These are phyloP conservation scores for Desmodesmus armatus DNA, from an alignment of 139 green algal species.

Conservation along the genomic window DNA sequence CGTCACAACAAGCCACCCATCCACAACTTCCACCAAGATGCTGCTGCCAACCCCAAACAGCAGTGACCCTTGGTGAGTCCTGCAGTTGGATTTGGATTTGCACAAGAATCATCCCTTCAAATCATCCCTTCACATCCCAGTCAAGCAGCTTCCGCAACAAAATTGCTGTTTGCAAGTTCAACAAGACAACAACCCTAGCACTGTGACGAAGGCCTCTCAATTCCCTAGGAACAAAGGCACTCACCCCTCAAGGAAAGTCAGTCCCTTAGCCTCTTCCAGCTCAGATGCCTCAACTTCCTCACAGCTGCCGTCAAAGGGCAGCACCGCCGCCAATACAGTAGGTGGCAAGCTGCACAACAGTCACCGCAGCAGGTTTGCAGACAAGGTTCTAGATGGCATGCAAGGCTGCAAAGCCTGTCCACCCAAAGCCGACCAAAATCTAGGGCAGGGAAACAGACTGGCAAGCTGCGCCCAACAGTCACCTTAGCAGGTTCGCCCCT, in stretches of 20 bases:
- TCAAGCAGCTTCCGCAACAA: background rate
- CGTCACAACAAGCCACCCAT: background rate
- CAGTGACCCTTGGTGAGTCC: background rate
- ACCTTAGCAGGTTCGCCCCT: no score
- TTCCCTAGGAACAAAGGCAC: background rate
- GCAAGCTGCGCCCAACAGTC: no score
- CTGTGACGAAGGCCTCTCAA: background rate
- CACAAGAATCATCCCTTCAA: background rate
- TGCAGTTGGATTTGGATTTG: background rate
- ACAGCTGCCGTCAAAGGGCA: slow-evolving; percentile 77
- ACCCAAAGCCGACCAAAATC: no score
- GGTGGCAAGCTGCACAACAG: background rate
- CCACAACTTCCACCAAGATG: no score
- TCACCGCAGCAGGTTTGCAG: background rate
- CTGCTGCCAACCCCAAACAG: no score
- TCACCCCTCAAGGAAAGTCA: slow-evolving; percentile 75
- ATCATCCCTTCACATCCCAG: background rate
- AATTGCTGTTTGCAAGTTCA: background rate
- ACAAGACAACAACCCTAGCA: background rate
- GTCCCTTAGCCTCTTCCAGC: slow-evolving; percentile 26
- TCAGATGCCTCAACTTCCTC: slow-evolving; percentile 81
- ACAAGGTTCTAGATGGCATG: background rate
- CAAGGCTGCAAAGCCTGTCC: no score
- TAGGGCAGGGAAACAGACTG: no score
- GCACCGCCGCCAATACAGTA: slow-evolving; percentile 53